A percentile compares a stretch with the other conserved stretches of the same genome.
Conservation (phyloP, 805 yeast species). For the Candida takata region DNA sequence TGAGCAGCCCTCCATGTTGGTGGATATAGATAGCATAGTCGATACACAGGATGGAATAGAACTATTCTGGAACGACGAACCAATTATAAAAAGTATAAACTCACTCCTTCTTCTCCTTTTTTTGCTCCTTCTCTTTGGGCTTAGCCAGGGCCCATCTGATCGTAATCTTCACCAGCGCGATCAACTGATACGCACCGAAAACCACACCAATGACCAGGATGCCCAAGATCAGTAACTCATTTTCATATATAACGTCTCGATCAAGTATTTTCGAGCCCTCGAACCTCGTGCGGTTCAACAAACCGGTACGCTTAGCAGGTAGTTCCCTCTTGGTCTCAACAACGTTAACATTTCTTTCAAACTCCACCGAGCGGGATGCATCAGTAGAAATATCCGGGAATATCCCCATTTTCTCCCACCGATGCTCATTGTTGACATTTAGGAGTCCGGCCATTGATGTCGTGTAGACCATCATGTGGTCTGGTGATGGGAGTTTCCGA, state of each 20-base stretch:
- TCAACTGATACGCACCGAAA: slow-evolving; percentile 5
- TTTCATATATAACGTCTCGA: slow-evolving; percentile 40
- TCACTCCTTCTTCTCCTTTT: too few relatives aligned
- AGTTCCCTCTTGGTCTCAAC: slow-evolving; percentile 25
- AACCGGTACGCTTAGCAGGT: slow-evolving; percentile 27
- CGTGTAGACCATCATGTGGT: slow-evolving; percentile 53
- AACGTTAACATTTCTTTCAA: slow-evolving; percentile 42
- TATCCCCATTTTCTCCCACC: slow-evolving; percentile 32
- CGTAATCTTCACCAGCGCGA: neutral
- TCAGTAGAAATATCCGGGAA: slow-evolving; percentile 53
- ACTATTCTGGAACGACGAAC: too few relatives aligned
- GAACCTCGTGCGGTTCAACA: slow-evolving; percentile 24
- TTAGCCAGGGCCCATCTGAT: neutral
- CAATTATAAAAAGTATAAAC: too few relatives aligned
- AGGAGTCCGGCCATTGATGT: slow-evolving; percentile 27
- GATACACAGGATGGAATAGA: too few relatives aligned
- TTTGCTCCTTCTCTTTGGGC: too few relatives aligned
- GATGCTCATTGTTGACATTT: slow-evolving; percentile 22
- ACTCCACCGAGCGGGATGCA: slow-evolving; percentile 41
- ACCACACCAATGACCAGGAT: slow-evolving; percentile 20
- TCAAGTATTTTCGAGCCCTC: slow-evolving; percentile 34
- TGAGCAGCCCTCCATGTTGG: too few relatives aligned
- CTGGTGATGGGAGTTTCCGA: slow-evolving; percentile 72
- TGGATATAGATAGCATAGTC: too few relatives aligned
- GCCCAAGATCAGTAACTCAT: slow-evolving; percentile 40